Conservation (phyloP, 2,329 filamentous ascomycete species). For the Sporothrix curviconia region DNA sequence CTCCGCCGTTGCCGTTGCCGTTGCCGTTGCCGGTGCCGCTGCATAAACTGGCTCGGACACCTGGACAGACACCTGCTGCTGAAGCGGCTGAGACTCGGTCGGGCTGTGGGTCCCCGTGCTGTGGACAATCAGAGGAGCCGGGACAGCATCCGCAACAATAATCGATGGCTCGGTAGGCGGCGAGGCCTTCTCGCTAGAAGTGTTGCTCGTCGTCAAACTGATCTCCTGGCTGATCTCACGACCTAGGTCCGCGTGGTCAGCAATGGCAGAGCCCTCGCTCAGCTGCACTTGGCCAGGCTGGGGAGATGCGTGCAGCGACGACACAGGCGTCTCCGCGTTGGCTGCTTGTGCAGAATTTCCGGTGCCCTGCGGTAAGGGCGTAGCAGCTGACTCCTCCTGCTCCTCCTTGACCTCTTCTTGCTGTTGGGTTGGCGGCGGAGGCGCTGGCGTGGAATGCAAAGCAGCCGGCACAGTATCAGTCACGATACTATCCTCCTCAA, state of each 20-base stretch:
- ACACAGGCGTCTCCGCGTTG: slow-evolving; percentile 8
- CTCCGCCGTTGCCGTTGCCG: neutral
- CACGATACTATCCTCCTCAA: neutral
- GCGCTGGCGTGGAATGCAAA: neutral
- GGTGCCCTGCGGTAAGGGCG: neutral
- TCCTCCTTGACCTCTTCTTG: neutral
- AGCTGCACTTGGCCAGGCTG: slow-evolving; percentile 6
- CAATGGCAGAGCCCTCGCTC: neutral
- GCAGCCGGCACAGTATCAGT: neutral
- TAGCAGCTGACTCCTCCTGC: neutral
- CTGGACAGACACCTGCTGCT: slow-evolving; percentile 1
- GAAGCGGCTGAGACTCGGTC: neutral
- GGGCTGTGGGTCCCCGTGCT: neutral
- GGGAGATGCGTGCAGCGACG: slow-evolving; percentile 14
- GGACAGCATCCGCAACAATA: neutral
- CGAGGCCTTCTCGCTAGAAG: neutral
- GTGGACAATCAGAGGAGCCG: neutral
- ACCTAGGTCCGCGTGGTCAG: neutral
- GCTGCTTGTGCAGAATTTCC: neutral
- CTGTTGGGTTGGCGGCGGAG: neutral
- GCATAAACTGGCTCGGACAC: slow-evolving; percentile 4
- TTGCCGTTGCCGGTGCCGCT: neutral
- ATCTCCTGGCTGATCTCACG: neutral
- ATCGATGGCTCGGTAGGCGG: neutral
- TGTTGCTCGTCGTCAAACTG: slow-evolving; percentile 1